Conservation (phyloP, 495 filamentous ascomycete genomes). For the Aspergillus sparsus region DNA sequence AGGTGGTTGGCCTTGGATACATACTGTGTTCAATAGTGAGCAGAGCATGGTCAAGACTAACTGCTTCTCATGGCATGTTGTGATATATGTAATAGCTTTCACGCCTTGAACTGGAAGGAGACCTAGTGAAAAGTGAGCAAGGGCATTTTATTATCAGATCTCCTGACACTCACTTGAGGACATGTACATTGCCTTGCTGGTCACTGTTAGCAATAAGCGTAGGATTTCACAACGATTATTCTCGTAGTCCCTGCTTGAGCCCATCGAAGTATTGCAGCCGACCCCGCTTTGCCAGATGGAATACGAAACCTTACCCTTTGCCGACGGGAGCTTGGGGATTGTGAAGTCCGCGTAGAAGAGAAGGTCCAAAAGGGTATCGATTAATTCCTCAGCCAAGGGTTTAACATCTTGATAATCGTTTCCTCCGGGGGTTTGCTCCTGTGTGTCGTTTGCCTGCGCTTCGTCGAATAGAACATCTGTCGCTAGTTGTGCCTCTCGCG, state of each 20-base stretch:
- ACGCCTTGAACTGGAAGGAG: slow-evolving; percentile 82
- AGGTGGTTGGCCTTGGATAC: slow-evolving; percentile 26
- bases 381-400: slow-evolving; percentile 89
- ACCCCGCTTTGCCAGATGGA: slow-evolving; percentile 98
- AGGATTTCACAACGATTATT: slow-evolving; percentile 89
- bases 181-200: slow-evolving; percentile 91
- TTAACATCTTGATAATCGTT: slow-evolving; percentile 79
- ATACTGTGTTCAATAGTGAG: slow-evolving; percentile 93
- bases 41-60: slow-evolving; percentile 85
- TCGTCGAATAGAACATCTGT: slow-evolving; percentile 89
- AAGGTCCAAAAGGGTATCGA: slow-evolving; percentile 86
- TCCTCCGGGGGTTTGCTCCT: slow-evolving; percentile 42
- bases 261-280: slow-evolving; percentile 87
- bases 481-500: slow-evolving; percentile 49
- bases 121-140: slow-evolving; percentile 42
- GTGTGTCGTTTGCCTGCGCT: slow-evolving; percentile 52
- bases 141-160: not conserved
- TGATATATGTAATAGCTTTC: slow-evolving; percentile 85
- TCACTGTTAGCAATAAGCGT: slow-evolving; percentile 80
- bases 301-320: slow-evolving; percentile 81
- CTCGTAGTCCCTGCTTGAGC: slow-evolving; percentile 86
- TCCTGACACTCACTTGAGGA: slow-evolving; percentile 62
- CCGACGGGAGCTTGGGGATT: slow-evolving; percentile 63
- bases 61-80: slow-evolving; percentile 86
- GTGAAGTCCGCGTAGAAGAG: slow-evolving; percentile 92